Evolutionary conservation across 2,329 filamentous ascomycete genomes (phyloP).

Genomic region (Clonostachys sp.): DNA sequence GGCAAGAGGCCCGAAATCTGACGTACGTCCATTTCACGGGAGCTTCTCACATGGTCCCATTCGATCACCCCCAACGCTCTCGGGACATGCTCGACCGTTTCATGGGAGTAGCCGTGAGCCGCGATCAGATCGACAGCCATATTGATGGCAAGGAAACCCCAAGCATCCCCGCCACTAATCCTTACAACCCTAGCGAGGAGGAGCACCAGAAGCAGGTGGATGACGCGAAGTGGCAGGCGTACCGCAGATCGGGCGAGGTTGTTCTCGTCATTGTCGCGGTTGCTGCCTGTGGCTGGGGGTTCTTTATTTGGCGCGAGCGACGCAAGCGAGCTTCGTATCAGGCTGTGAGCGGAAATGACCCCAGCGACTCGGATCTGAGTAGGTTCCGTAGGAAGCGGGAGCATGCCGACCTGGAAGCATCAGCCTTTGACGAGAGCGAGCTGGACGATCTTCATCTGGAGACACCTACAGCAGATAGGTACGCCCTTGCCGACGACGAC

Average conservation of each 20-base stretch:
- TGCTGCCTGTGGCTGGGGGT: constrained; percentile 70
- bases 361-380: constrained; percentile 30
- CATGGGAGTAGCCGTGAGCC: constrained; percentile 83
- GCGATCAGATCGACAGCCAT: constrained; percentile 67
- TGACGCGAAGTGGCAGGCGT: constrained; percentile 83
- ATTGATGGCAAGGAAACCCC: constrained; percentile 83
- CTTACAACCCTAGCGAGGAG: constrained; percentile 48
- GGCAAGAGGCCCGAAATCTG: constrained; percentile 90
- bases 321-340: constrained; percentile 51
- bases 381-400: constrained; percentile 40
- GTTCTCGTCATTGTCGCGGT: constrained; percentile 78
- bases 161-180: constrained; percentile 64
- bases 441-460: constrained; percentile 55
- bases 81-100: constrained; percentile 98
- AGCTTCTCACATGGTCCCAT: constrained; percentile 96
- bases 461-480: constrained; percentile 40
- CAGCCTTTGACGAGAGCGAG: constrained; percentile 62
- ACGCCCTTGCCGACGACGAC: constrained; percentile 53
- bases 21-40: constrained; percentile 97
- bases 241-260: constrained; percentile 81
- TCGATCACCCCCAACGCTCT: constrained; percentile 79
- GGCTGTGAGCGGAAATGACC: constrained; percentile 35
- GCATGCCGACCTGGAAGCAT: constrained; percentile 54
- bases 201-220: constrained; percentile 64
- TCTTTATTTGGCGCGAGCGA: constrained; percentile 61